Evolutionary conservation across 768 basidiomycete species (phyloP).

Genomic region (Cyathus striatus): DNA sequence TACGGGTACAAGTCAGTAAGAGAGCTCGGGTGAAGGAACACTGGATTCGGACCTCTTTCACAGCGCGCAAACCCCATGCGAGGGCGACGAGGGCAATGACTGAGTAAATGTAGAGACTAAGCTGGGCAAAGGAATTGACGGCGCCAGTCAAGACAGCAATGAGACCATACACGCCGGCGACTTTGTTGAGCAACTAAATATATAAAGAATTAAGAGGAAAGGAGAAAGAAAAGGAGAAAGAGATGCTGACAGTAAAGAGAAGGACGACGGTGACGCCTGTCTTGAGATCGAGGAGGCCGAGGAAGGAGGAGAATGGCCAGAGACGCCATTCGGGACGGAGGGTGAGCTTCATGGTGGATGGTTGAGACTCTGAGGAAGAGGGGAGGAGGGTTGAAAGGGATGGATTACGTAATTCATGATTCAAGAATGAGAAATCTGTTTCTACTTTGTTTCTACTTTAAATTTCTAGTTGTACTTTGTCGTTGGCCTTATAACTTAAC

Average conservation of each 20-base stretch:
- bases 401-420: slow-evolving; percentile 23
- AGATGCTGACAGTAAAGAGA: slow-evolving; percentile 77
- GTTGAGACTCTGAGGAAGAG: slow-evolving; percentile 8
- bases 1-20: slow-evolving; percentile 26
- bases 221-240: slow-evolving; percentile 1
- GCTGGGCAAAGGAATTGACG: slow-evolving; percentile 89
- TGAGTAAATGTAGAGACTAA: slow-evolving; percentile 93
- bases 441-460: not conserved
- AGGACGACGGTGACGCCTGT: slow-evolving; percentile 86
- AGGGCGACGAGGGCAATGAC: slow-evolving; percentile 74
- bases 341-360: slow-evolving; percentile 70
- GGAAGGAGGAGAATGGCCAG: slow-evolving; percentile 77
- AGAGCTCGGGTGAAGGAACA: slow-evolving; percentile 3
- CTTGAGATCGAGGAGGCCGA: slow-evolving; percentile 89
- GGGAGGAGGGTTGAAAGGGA: slow-evolving; percentile 13
- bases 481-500: too few species aligned
- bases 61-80: slow-evolving; percentile 83
- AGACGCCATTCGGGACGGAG: slow-evolving; percentile 81
- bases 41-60: slow-evolving; percentile 63
- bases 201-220: slow-evolving; percentile 1
- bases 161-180: slow-evolving; percentile 94
- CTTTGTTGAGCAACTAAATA: slow-evolving; percentile 86
- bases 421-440: not conserved
- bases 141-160: slow-evolving; percentile 87
- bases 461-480: too few species aligned